A percentile compares a stretch with the other conserved stretches of the same genome.
phyloP scores from a whole-genome alignment of 257 asterid genomes.

The Solanum gandarillasii region DNA sequence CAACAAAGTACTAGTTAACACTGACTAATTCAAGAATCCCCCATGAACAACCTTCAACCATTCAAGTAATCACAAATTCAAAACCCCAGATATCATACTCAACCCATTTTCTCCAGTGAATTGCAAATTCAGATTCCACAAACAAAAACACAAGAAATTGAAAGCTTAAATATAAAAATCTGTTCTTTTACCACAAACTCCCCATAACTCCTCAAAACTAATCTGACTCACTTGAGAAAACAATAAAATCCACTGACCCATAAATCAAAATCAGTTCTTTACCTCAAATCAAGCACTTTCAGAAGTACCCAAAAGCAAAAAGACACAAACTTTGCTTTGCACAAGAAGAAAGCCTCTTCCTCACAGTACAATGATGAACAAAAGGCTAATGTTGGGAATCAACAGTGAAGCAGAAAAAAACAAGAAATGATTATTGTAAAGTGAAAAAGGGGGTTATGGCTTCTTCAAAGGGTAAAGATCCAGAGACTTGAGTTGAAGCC shows the following conservation, averaged over 20 bases:
- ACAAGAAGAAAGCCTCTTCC: not conserved
- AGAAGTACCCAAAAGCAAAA: not conserved
- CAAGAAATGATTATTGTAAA: slow-evolving; percentile 5
- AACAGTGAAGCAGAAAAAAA: not conserved
- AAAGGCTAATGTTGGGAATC: not conserved
- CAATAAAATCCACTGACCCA: not conserved
- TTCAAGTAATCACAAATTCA: not conserved
- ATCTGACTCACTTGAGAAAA: not conserved
- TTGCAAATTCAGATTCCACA: not conserved
- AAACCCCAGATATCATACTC: not conserved
- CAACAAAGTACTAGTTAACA: not conserved
- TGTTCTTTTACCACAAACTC: not conserved
- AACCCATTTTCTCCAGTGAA: not conserved
- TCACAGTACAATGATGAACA: not conserved
- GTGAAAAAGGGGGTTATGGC: not conserved
- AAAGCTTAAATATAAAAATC: not conserved
- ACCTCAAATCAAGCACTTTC: not conserved
- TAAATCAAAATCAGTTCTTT: not conserved
- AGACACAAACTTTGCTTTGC: not conserved
- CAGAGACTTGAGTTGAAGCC: not conserved
- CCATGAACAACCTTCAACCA: not conserved
- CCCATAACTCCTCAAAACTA: not conserved
- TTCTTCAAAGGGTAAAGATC: slow-evolving; percentile 3
- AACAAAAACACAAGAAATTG: not conserved
- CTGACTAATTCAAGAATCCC: not conserved